Conservation (phyloP, 2,329 filamentous ascomycete species). For the Arthrobotrys sinensis region DNA sequence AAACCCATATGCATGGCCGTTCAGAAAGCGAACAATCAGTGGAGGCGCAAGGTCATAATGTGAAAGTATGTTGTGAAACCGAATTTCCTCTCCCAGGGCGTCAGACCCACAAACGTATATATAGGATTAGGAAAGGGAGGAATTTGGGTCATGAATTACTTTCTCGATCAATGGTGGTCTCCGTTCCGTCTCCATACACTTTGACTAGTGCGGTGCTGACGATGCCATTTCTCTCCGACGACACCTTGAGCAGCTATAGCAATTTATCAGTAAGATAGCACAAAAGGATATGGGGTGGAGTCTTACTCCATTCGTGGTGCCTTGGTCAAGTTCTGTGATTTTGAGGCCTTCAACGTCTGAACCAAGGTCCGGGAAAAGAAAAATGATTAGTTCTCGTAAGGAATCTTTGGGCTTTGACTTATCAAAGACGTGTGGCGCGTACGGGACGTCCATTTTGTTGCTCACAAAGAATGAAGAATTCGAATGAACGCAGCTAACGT, state of each 20-base stretch:
- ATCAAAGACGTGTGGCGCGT: neutral
- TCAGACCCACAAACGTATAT: neutral
- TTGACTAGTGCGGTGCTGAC: neutral
- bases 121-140: neutral
- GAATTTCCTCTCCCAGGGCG: slow-evolving; percentile 68
- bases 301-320: slow-evolving; percentile 1
- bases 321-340: neutral
- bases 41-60: slow-evolving; percentile 84
- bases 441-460: neutral
- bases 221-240: neutral
- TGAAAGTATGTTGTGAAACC: slow-evolving; percentile 83
- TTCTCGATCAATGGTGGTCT: slow-evolving; percentile 7
- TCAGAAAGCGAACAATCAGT: slow-evolving; percentile 89
- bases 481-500: too few relatives aligned
- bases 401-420: neutral
- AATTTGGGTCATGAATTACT: neutral
- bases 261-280: neutral
- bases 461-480: too few relatives aligned
- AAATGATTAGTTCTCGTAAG: neutral
- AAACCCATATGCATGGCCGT: slow-evolving; percentile 93
- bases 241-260: neutral
- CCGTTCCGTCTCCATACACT: slow-evolving; percentile 10
- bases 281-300: neutral
- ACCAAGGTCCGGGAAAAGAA: neutral
- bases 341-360: neutral